Evolutionary conservation across 2,329 filamentous ascomycete species (phyloP), one percentile per base, ranked within the genome.

Genomic region (Alternaria triticimaculans): DNA sequence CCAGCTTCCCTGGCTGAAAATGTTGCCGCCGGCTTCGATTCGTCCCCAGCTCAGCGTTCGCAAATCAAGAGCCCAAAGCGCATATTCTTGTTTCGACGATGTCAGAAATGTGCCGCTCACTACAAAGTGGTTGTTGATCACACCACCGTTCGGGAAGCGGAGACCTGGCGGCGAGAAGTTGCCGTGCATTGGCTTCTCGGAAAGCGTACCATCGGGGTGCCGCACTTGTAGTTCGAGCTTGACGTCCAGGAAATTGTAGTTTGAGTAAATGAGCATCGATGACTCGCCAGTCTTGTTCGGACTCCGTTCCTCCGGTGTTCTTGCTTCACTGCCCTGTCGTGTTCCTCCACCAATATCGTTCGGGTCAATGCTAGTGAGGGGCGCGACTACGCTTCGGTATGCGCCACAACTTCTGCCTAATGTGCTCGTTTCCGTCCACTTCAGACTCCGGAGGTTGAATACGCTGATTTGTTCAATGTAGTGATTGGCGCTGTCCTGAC

Each of bases 401-500:
- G 96, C 96, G 66, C 96, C 96, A 77, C 96, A 99, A 74, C 93
- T 97, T 80, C 95, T 93, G 55, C 94, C 94, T 49, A 98, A 85
- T 1, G 90, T 86, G 67, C 93, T 92, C 2, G 94, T 97, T 18
- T 92, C 93, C 2, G 93, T 97, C 96, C 96, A 99, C 81, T 96
- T 97, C 63, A 98, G 83, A 78, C 93, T 97, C 53, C 96, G 89
- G 25, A 99, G 84, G 75, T 99, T 99, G 84, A 99, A 99, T 3
- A 99, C 93, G 77, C 94, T 98, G 68, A 99, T 96, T 80, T 99
- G 94, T 80, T 99, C 95, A 70, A 99, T 99, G 77, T 99, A 99
- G 79, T 97, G 94, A 79, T 99, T 99, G n/a, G 91, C 91, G 58
- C 92, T 96, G 76, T 99, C 96, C 80, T 99, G 96, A 0, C 96